Percentiles rank a stretch among this genome's conserved stretches.
phyloP scores from a whole-genome alignment of 768 basidiomycete genomes.

The Tylopilus vinaceipallidus region DNA sequence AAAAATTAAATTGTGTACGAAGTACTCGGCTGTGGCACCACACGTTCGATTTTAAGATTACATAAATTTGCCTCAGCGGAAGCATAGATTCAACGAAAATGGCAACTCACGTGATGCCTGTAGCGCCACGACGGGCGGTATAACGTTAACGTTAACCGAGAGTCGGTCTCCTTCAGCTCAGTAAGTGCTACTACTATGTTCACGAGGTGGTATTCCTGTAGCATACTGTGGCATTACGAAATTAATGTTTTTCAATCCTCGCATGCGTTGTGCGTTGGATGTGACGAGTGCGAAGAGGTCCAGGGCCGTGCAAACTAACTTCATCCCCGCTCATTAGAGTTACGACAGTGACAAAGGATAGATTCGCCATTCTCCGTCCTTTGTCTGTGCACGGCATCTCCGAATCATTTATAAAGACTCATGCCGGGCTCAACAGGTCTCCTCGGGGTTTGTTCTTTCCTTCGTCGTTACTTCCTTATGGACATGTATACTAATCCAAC shows the following conservation, averaged over 20 bases:
- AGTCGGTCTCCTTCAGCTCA: too few relatives aligned
- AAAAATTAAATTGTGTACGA: too few relatives aligned
- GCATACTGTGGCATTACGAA: neutral
- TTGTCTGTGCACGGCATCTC: slow-evolving; percentile 11
- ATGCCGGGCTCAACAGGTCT: neutral
- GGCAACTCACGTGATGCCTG: too few relatives aligned
- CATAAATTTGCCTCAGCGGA: too few relatives aligned
- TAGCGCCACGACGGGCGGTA: too few relatives aligned
- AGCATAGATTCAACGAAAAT: too few relatives aligned
- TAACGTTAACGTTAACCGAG: too few relatives aligned
- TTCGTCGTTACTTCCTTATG: slow-evolving; percentile 10
- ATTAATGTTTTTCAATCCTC: neutral
- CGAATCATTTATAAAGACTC: slow-evolving; percentile 6
- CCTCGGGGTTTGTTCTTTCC: slow-evolving; percentile 6
- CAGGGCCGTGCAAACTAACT: neutral
- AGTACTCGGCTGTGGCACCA: too few relatives aligned
- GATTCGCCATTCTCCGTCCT: slow-evolving; percentile 14
- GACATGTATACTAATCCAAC: slow-evolving; percentile 6
- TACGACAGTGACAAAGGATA: slow-evolving; percentile 14
- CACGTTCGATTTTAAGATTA: too few relatives aligned
- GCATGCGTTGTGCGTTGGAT: slow-evolving; percentile 1
- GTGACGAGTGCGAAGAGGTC: neutral
- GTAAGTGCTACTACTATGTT: neutral
- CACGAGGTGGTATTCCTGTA: neutral
- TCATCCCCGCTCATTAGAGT: slow-evolving; percentile 1